Percentiles rank a stretch among this genome's conserved stretches.
Evolutionary conservation across 2,329 filamentous ascomycete species (phyloP).

Genomic region (Metarhizium humberi): DNA sequence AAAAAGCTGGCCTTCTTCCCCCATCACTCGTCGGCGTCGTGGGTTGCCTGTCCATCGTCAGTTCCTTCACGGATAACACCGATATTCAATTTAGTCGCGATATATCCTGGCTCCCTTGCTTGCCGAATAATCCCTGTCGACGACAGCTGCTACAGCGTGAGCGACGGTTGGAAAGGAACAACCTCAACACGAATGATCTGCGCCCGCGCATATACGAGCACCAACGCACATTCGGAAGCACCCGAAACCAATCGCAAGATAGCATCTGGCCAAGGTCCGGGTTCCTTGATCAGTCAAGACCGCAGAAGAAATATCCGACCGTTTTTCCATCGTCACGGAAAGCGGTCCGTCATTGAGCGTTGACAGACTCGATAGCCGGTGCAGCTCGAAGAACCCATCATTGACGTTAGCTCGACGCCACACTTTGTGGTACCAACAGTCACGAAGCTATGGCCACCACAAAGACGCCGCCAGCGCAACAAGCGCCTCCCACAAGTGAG

Average conservation of each 20-base stretch:
- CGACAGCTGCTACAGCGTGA: neutral
- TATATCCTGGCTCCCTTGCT: neutral
- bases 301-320: too few species aligned
- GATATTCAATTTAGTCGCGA: neutral
- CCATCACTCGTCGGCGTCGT: too few species aligned
- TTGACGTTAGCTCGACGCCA: neutral
- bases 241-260: neutral
- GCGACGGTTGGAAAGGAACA: too few species aligned
- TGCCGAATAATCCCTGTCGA: neutral
- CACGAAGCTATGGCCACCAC: conserved; percentile 4
- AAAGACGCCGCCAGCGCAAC: conserved; percentile 6
- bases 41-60: too few species aligned
- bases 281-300: neutral
- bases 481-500: conserved; percentile 7
- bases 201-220: neutral
- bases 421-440: neutral
- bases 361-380: neutral
- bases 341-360: neutral
- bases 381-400: neutral
- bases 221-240: neutral
- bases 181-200: neutral
- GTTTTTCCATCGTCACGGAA: neutral
- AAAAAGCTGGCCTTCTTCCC: neutral
- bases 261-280: neutral
- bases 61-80: too few species aligned